phyloP scores from a whole-genome alignment of 768 basidiomycete genomes.

The Exsudoporus frostii region DNA sequence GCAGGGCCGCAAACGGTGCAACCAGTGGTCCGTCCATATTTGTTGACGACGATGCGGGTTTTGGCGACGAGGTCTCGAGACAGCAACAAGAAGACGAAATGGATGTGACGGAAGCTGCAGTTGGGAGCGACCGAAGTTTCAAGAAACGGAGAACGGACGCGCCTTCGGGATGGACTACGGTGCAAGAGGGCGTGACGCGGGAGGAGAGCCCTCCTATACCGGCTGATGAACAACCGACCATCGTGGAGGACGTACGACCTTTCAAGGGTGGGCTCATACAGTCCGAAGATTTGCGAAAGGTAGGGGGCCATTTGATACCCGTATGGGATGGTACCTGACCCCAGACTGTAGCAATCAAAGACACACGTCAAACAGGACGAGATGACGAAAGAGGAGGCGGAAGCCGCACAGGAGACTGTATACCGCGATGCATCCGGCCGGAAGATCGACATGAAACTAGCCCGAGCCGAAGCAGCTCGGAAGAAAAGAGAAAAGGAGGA shows the following conservation, averaged over 20 bases:
- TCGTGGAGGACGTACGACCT: slow-evolving; percentile 45
- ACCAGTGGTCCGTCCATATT: slow-evolving; percentile 34
- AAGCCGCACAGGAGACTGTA: slow-evolving; percentile 80
- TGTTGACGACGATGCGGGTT: slow-evolving; percentile 70
- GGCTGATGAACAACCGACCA: slow-evolving; percentile 66
- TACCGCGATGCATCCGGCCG: slow-evolving; percentile 89
- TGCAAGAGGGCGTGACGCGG: slow-evolving; percentile 50
- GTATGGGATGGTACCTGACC: neutral
- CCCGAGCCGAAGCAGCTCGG: slow-evolving; percentile 79
- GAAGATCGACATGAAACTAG: slow-evolving; percentile 85
- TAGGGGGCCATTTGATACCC: slow-evolving; percentile 9
- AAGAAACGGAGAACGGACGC: slow-evolving; percentile 64
- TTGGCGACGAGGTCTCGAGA: slow-evolving; percentile 48
- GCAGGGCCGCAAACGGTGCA: slow-evolving; percentile 43
- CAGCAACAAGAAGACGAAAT: slow-evolving; percentile 53
- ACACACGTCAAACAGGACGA: slow-evolving; percentile 33
- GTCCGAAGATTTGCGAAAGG: slow-evolving; percentile 69
- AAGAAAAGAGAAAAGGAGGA: slow-evolving; percentile 80
- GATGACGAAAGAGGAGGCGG: slow-evolving; percentile 46
- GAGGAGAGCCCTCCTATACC: slow-evolving; percentile 52
- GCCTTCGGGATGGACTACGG: slow-evolving; percentile 64
- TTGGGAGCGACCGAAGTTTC: slow-evolving; percentile 74
- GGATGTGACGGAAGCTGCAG: slow-evolving; percentile 58
- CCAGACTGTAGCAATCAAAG: slow-evolving; percentile 36
- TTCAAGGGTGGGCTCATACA: slow-evolving; percentile 79